These are phyloP conservation scores for Globisporangium acanthophoron DNA, from an alignment of 352 stramenopile species.

Conservation along the genomic window DNA sequence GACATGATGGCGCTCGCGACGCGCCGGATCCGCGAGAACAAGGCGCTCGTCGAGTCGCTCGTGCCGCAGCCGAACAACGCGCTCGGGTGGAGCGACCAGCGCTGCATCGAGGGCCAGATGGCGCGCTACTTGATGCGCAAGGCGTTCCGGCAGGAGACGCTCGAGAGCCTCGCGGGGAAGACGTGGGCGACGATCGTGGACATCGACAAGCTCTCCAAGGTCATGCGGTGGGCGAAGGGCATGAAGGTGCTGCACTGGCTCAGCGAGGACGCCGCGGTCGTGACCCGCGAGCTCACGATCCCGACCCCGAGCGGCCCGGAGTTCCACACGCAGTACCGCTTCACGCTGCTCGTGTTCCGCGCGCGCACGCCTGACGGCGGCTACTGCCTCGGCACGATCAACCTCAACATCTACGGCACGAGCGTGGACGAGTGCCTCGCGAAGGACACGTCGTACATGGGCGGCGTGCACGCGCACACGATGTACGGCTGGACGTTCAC, in stretches of 20 bases:
- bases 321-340: conserved; percentile 14
- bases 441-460: conserved; percentile 12
- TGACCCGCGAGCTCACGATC: conserved; percentile 21
- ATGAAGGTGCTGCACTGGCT: conserved; percentile 44
- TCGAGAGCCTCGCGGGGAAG: conserved; percentile 16
- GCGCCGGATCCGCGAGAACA: conserved; percentile 20
- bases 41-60: conserved; percentile 16
- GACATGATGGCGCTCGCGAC: conserved; percentile 10
- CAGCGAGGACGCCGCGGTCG: conserved; percentile 15
- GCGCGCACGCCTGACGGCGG: conserved; percentile 5
- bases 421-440: conserved; percentile 17
- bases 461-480: conserved; percentile 18
- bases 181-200: conserved; percentile 26
- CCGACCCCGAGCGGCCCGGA: conserved; percentile 12
- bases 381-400: conserved; percentile 17
- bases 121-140: conserved; percentile 33
- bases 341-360: conserved; percentile 21
- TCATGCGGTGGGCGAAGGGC: conserved; percentile 31
- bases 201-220: conserved; percentile 11
- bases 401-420: conserved; percentile 23
- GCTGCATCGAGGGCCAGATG: conserved; percentile 19
- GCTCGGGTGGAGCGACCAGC: conserved; percentile 35
- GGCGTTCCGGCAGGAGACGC: conserved; percentile 19
- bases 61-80: conserved; percentile 22
- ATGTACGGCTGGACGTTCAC: conserved; percentile 26